Base-by-base conservation (phyloP, 495 filamentous ascomycete species). In the Cercophora sp. region DNA sequence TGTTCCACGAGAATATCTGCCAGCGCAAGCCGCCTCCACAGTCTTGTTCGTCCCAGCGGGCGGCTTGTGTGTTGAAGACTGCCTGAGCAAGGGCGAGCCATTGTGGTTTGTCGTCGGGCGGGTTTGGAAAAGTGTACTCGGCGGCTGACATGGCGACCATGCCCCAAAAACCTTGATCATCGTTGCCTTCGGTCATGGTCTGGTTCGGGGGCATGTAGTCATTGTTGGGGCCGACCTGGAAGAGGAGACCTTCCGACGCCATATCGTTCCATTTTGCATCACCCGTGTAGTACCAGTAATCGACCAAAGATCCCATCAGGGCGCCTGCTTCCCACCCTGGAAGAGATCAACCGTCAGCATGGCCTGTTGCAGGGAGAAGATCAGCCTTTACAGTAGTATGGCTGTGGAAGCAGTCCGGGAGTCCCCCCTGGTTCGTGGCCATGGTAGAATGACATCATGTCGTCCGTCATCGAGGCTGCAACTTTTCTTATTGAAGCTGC, bases 261-360 rank as follows among this genome's bases (percentile, higher is more conserved):
- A 79, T 66, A 23, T 77, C 59, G 63, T 86, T 84, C 64, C 86
- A 85, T 8, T 72, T 73, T 4, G 66, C 57, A 62, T 88, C 82
- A 16, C 79, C 80, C 0, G 84, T 86, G 40, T 79, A 79, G 48
- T 79, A 78, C 77, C 79, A 86, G 60, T 88, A 88, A 54, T 86
- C 75, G 29, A 88, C 75, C 46, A 88, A 64, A 1, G 78, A 65
- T 50, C 80, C 81, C 63, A 86, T 86, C 65, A 87, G 77, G 18
- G 85, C 85, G 18, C 84, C 80, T 20, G 80, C 83, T 66, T 90
- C 86, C 88, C 88, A 92, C 88, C 87, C 89, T 74, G n/a, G 73
- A 71, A 72, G 73, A 46, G 43, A 8, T 5, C 22, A 26, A 0
- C 23, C 5, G 8, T 20, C 45, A 32, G 15, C 32, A 25, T 9